Percentiles rank a stretch among this genome's conserved stretches.
These are phyloP conservation scores for Diplocarpon mali DNA, from an alignment of 2,329 filamentous ascomycete genomes.

Conservation along the genomic window DNA sequence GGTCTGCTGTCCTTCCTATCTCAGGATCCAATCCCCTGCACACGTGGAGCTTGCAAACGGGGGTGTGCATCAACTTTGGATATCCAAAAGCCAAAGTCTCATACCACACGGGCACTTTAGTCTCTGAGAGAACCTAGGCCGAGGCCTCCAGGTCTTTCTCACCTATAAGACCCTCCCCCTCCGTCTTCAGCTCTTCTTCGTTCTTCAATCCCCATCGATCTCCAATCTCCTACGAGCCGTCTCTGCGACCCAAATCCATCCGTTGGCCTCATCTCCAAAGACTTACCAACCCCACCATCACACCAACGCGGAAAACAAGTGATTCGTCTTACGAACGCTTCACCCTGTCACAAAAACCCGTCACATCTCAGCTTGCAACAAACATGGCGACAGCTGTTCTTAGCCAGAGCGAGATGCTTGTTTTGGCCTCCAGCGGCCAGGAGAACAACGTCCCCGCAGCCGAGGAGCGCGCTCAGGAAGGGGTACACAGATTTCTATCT, in stretches of 20 bases:
- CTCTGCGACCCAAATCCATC: too few species aligned
- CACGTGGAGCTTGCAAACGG: constrained; percentile 19
- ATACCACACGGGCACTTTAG: constrained; percentile 9
- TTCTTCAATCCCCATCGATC: too few species aligned
- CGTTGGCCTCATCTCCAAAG: too few species aligned
- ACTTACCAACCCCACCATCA: too few species aligned
- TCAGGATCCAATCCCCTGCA: constrained; percentile 14
- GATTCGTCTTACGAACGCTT: too few species aligned
- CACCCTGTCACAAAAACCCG: too few species aligned
- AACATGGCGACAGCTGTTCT: constrained; percentile 13
- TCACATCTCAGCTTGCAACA: neutral
- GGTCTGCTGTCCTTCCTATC: constrained; percentile 10
- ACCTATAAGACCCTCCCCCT: too few species aligned
- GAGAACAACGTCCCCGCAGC: constrained; percentile 15
- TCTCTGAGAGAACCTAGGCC: constrained; percentile 4
- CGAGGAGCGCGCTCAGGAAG: constrained; percentile 7
- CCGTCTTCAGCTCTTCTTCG: too few species aligned
- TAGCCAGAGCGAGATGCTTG: constrained; percentile 8
- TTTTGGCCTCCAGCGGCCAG: constrained; percentile 9
- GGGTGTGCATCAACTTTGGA: neutral
- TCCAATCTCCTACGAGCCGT: too few species aligned
- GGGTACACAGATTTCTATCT: constrained; percentile 19
- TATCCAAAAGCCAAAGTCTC: constrained; percentile 8
- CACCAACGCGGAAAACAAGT: too few species aligned
- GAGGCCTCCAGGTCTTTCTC: too few species aligned